Percentiles rank a stretch among this genome's conserved stretches.
Conservation (phyloP, 1,284 basidiomycete genomes). For the Earliella scabrosa region DNA sequence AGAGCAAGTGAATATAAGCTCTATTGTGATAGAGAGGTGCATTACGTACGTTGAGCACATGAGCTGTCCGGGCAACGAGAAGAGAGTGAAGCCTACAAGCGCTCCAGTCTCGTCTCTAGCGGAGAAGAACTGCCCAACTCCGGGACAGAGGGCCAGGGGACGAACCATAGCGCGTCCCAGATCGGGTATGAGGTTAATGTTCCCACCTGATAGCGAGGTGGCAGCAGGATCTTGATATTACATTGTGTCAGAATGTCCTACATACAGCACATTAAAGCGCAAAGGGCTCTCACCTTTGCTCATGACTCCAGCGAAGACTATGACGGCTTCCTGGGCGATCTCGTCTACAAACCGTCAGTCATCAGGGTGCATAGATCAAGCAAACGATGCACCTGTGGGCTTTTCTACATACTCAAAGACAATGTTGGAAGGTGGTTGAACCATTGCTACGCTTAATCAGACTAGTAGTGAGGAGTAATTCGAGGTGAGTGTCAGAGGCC, state of each 20-base stretch:
- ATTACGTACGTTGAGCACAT: conserved; percentile 12
- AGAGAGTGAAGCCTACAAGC: conserved; percentile 17
- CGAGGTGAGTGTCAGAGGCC: too few species aligned
- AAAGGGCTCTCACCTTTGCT: too few species aligned
- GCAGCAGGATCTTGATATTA: conserved; percentile 16
- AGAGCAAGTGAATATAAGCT: neutral
- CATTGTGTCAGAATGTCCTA: neutral
- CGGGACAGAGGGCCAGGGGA: conserved; percentile 11
- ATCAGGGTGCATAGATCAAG: too few species aligned
- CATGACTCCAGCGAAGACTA: too few species aligned
- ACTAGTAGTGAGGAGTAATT: too few species aligned
- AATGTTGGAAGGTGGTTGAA: too few species aligned
- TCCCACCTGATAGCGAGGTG: conserved; percentile 15
- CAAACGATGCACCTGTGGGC: too few species aligned
- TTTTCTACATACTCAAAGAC: too few species aligned
- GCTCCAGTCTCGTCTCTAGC: conserved; percentile 10
- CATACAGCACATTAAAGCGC: neutral
- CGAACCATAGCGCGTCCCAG: conserved; percentile 19
- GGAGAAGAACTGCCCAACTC: neutral
- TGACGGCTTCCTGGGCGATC: too few species aligned
- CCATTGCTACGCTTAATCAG: too few species aligned
- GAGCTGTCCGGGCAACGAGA: conserved; percentile 13
- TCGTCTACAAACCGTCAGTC: too few species aligned
- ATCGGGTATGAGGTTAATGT: conserved; percentile 9
- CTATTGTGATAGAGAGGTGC: neutral